These are phyloP conservation scores for Suillus variegatus DNA, from an alignment of 768 basidiomycete species.

Conservation along the genomic window DNA sequence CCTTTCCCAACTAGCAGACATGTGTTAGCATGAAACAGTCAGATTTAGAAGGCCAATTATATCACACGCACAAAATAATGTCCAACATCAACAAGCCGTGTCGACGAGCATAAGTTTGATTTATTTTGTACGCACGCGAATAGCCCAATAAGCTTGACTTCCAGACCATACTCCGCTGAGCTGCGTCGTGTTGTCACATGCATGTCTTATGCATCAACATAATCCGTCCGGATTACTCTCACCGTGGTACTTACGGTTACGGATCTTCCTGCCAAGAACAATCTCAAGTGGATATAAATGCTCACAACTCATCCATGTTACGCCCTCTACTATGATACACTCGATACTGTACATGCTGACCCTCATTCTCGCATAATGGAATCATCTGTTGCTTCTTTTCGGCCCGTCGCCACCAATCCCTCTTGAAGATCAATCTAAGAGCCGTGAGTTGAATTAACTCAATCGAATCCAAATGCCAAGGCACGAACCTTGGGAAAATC, in stretches of 20 bases:
- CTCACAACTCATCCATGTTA: background rate
- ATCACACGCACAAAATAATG: no score
- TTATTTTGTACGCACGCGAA: no score
- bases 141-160: no score
- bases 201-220: no score
- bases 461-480: constrained; percentile 20
- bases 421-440: constrained; percentile 32
- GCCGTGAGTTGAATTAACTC: constrained; percentile 25
- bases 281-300: background rate
- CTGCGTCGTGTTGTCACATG: no score
- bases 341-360: background rate
- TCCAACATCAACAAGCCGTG: no score
- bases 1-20: no score
- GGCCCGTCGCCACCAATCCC: constrained; percentile 20
- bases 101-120: no score
- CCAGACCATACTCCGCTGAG: no score
- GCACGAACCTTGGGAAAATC: constrained; percentile 75
- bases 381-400: constrained; percentile 9
- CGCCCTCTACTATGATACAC: background rate
- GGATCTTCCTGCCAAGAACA: background rate
- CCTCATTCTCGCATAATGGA: constrained; percentile 25
- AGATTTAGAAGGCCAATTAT: no score
- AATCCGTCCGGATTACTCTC: background rate
- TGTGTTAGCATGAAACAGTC: no score
- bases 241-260: background rate